These are phyloP conservation scores for Rhodotorula taiwanensis DNA, from an alignment of 768 basidiomycete species.

Conservation along the genomic window DNA sequence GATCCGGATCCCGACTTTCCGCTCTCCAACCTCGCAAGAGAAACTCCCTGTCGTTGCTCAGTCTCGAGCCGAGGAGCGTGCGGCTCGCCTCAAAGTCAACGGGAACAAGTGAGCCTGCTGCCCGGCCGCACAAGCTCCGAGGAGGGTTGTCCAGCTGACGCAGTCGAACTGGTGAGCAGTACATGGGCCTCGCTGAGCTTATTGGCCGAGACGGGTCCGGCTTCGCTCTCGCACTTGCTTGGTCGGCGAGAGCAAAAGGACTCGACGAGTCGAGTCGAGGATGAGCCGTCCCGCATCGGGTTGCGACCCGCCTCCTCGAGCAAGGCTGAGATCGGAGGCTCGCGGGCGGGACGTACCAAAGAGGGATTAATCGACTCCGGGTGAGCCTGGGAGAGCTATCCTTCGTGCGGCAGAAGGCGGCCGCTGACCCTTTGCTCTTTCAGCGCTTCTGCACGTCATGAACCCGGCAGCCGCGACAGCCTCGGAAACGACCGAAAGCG, in stretches of 20 bases:
- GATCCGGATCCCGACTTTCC: constrained; percentile 20
- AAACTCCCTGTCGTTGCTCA: background rate
- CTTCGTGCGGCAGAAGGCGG: too few species aligned
- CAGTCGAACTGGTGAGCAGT: background rate
- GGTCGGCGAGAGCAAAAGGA: background rate
- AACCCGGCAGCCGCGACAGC: too few species aligned
- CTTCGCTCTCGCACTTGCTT: constrained; percentile 1
- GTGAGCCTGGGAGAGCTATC: too few species aligned
- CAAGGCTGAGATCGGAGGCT: too few species aligned
- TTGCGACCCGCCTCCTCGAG: too few species aligned
- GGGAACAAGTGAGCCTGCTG: background rate
- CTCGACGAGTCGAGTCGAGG: too few species aligned
- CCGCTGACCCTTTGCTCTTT: too few species aligned
- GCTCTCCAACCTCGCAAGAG: background rate
- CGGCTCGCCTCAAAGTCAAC: background rate
- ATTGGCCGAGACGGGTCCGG: background rate
- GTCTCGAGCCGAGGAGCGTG: background rate
- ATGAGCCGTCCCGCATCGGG: too few species aligned
- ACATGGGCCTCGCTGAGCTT: background rate
- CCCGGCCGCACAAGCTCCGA: background rate
- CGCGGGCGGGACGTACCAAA: too few species aligned
- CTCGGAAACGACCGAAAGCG: too few species aligned
- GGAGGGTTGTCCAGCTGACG: background rate
- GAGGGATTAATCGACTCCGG: too few species aligned
- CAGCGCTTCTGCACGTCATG: too few species aligned